Conservation (phyloP, 768 basidiomycete genomes). For the Mycena sanguinolenta region DNA sequence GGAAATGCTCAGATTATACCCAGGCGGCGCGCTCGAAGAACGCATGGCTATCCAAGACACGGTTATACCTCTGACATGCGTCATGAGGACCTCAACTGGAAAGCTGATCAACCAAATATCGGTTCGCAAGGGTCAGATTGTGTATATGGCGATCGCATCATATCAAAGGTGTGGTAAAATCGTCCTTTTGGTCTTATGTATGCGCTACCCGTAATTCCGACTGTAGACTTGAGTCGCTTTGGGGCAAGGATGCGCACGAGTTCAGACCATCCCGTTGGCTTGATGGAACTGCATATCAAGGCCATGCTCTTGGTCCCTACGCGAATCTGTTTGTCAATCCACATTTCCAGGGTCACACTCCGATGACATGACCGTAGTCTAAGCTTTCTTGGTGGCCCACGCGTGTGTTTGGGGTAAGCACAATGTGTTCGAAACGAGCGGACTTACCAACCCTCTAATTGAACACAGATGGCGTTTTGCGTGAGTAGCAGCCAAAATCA, state of each 20-base stretch:
- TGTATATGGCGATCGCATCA: constrained; percentile 6
- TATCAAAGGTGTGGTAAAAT: constrained; percentile 23
- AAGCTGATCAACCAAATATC: constrained; percentile 4
- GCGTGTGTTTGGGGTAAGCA: constrained; percentile 24
- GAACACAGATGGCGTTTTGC: constrained; percentile 11
- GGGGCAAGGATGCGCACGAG: constrained; percentile 27
- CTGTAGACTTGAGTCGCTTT: constrained; percentile 17
- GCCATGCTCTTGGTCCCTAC: constrained; percentile 28
- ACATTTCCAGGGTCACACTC: background rate
- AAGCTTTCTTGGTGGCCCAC: constrained; percentile 21
- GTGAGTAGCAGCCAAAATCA: constrained; percentile 3
- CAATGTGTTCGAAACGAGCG: background rate
- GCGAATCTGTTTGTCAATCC: constrained; percentile 22
- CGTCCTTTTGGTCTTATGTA: background rate
- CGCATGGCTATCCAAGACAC: constrained; percentile 21
- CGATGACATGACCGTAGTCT: constrained; percentile 11
- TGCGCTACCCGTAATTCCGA: background rate
- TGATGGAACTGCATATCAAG: constrained; percentile 14
- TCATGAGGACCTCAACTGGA: constrained; percentile 11
- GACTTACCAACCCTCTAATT: background rate
- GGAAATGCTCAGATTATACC: constrained; percentile 33
- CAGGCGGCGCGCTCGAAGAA: constrained; percentile 14
- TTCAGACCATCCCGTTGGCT: constrained; percentile 27
- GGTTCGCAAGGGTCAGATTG: too few species aligned
- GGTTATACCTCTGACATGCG: constrained; percentile 13